Conservation (phyloP, 495 filamentous ascomycete genomes). For the Xylaria venustula region DNA sequence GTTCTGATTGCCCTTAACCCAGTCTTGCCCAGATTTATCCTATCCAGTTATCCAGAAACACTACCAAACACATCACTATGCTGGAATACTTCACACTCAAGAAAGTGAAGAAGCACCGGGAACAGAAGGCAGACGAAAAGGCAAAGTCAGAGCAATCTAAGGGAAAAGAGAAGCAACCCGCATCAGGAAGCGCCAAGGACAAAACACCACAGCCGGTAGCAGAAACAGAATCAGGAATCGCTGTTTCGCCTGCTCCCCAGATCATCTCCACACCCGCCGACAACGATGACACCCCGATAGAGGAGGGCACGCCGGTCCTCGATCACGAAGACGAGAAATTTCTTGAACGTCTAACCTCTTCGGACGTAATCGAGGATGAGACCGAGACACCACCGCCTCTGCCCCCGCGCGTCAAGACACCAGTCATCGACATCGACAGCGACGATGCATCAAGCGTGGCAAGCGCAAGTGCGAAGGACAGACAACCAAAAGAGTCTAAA, state of each 20-base stretch:
- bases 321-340: conserved; percentile 44
- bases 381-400: conserved; percentile 37
- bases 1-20: too few species aligned
- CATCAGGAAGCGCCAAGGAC: conserved; percentile 1
- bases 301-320: conserved; percentile 32
- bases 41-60: too few species aligned
- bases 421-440: conserved; percentile 42
- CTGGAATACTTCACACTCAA: conserved; percentile 44
- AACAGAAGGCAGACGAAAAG: conserved; percentile 36
- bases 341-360: conserved; percentile 41
- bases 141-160: conserved; percentile 23
- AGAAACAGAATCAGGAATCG: background rate
- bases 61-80: conserved; percentile 21
- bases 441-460: conserved; percentile 31
- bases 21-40: too few species aligned
- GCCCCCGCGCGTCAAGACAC: conserved; percentile 43
- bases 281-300: conserved; percentile 1
- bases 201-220: conserved; percentile 6
- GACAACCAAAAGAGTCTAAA: background rate
- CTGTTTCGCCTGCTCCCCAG: conserved; percentile 4
- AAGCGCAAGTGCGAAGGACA: conserved; percentile 14
- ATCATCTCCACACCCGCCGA: background rate
- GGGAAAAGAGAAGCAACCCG: conserved; percentile 15
- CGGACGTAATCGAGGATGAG: conserved; percentile 22
- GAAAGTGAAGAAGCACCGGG: conserved; percentile 45